Evolutionary conservation across 306 rosid genomes (phyloP), one percentile per base, ranked within the genome.

Genomic region (Begonia fuchsioides): DNA sequence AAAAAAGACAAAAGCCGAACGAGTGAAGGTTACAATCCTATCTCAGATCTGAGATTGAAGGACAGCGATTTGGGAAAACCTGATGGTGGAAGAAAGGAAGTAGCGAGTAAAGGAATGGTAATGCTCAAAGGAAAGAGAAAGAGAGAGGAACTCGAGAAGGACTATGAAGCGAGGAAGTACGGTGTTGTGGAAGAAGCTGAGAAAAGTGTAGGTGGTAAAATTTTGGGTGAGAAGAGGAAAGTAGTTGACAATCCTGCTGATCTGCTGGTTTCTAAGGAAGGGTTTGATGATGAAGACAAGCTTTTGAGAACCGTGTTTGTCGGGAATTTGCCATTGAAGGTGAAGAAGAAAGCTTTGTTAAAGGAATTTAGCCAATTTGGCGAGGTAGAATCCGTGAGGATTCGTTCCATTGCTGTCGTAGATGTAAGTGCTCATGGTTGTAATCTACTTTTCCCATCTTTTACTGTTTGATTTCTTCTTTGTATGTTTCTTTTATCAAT

Each of bases 221-320:
- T 62, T 40, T 82, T 69, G 48, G 95, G 95, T 55, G 65, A 50
- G 66, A 90, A 90, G 76, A 76, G 98, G 76, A 90, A 90, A 76
- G 51, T 52, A 3, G 44, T 77, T 59, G 87, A 79, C 61, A 67
- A 79, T 63, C 70, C 86, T 18, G 80, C 84, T 1, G 85, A 79
- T 26, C 68, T 76, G 82, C 1, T 90, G 82, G 74, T 90, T 49
- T 50, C 87, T 1, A 80, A 77, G 49, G 94, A 79, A 50, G 93
- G 94, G 39, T 90, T 81, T 49, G 98, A 90, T 52, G 95, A 90
- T 11, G 95, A 85, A 56, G 66, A 62, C 46, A 85, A 81, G 75
- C 94, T 90, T 17, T 52, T 85, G 80, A 79, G 98, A 66, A 90
- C 98, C n/a, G 68, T 85, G 49, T 90, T 90, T 62, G 85, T 90